Evolutionary conservation across 2,329 filamentous ascomycete species (phyloP).

Genomic region (Sporothrix pseudoabietina): DNA sequence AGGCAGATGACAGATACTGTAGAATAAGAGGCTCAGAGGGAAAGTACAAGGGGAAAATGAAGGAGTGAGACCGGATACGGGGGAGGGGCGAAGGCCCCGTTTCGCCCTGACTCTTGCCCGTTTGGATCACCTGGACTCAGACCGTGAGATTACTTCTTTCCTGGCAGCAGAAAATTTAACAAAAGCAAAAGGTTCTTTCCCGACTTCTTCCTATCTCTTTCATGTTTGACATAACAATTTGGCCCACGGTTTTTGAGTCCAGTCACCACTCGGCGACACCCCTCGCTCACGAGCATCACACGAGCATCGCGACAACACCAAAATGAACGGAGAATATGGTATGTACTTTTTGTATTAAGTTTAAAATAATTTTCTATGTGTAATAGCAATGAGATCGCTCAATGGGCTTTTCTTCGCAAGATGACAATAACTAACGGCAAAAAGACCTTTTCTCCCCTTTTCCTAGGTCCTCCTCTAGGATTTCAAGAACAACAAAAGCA

Average conservation of each 20-base stretch:
- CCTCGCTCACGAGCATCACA: background rate
- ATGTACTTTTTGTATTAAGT: slow-evolving; percentile 6
- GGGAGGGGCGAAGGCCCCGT: background rate
- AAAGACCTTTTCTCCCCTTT: background rate
- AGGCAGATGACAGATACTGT: background rate
- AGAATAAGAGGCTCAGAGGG: background rate
- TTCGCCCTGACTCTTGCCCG: background rate
- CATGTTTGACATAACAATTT: background rate
- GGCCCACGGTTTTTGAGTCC: background rate
- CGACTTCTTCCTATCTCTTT: background rate
- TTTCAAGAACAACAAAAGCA: background rate
- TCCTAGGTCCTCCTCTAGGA: background rate
- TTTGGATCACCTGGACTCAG: background rate
- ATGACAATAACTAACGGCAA: background rate
- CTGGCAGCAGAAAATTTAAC: background rate
- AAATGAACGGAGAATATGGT: background rate
- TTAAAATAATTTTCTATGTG: background rate
- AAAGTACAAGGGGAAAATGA: background rate
- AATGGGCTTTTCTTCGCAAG: background rate
- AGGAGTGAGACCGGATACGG: slow-evolving; percentile 6
- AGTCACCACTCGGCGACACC: background rate
- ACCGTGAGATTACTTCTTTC: background rate
- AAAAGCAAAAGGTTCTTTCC: background rate
- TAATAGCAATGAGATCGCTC: background rate
- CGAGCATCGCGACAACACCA: background rate